Evolutionary conservation across 257 asterid genomes (phyloP).

Genomic region (Solanum phureja): DNA sequence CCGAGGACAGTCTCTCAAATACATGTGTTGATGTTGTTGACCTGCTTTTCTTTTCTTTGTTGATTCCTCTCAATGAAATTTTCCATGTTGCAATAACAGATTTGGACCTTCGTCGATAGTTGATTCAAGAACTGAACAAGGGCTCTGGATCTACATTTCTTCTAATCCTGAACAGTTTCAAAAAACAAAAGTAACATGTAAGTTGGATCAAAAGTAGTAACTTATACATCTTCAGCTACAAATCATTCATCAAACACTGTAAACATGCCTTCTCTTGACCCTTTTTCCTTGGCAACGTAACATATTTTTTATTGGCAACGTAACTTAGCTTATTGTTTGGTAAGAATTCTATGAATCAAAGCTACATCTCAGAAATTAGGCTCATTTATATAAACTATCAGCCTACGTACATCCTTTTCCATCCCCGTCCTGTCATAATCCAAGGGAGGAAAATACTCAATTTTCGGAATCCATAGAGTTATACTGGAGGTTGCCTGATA

Average conservation of each 20-base stretch:
- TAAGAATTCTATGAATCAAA: not conserved
- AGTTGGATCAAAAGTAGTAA: not conserved
- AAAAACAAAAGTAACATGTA: not conserved
- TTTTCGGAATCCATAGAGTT: not conserved
- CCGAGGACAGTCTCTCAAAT: not conserved
- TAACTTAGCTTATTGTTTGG: not conserved
- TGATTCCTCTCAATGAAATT: not conserved
- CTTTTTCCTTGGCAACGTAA: not conserved
- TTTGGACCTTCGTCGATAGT: not conserved
- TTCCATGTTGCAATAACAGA: not conserved
- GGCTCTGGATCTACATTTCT: conserved; percentile 58
- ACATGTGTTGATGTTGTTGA: not conserved
- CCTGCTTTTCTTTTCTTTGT: not conserved
- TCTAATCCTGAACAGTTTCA: conserved; percentile 35
- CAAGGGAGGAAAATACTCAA: not conserved
- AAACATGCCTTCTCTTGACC: not conserved
- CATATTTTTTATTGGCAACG: not conserved
- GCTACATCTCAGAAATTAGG: not conserved
- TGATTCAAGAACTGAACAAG: conserved; percentile 24
- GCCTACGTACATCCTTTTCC: not conserved
- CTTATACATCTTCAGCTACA: not conserved
- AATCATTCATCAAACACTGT: not conserved
- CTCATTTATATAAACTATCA: not conserved
- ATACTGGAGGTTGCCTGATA: not conserved
- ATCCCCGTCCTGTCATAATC: not conserved